Evolutionary conservation across 2,329 filamentous ascomycete genomes (phyloP).

Genomic region (Trichoderma atrobrunneum): DNA sequence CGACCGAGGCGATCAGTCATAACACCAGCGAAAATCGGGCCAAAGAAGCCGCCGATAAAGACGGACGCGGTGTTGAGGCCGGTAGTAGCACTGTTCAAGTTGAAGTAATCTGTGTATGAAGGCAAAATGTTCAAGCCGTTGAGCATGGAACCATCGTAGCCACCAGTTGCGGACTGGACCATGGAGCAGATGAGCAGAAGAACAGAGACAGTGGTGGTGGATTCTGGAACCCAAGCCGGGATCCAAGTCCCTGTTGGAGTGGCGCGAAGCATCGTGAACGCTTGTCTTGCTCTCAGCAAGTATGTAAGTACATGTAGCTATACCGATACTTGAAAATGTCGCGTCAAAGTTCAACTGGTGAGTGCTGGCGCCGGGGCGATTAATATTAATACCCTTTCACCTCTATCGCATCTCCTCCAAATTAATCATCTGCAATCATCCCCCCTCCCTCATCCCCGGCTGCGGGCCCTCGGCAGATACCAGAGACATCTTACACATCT

Average conservation of each 20-base stretch:
- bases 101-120: slow-evolving; percentile 55
- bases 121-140: slow-evolving; percentile 58
- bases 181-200: slow-evolving; percentile 44
- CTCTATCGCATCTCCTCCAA: background rate
- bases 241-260: slow-evolving; percentile 44
- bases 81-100: slow-evolving; percentile 49
- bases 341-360: background rate
- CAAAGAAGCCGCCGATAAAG: slow-evolving; percentile 51
- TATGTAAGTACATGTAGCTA: background rate
- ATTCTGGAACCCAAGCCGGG: slow-evolving; percentile 46
- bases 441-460: background rate
- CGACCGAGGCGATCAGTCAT: slow-evolving; percentile 34
- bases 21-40: slow-evolving; percentile 41
- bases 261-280: slow-evolving; percentile 17
- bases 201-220: slow-evolving; percentile 37
- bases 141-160: slow-evolving; percentile 51
- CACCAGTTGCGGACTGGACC: slow-evolving; percentile 38
- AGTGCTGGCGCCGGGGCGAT: background rate
- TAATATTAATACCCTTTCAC: background rate
- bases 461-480: background rate
- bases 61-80: slow-evolving; percentile 55
- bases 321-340: background rate
- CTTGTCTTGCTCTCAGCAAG: background rate
- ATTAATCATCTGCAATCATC: background rate
- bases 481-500: background rate